These are phyloP conservation scores for Skeletonema potamos DNA, from an alignment of 108 stramenopile species.

Conservation along the genomic window DNA sequence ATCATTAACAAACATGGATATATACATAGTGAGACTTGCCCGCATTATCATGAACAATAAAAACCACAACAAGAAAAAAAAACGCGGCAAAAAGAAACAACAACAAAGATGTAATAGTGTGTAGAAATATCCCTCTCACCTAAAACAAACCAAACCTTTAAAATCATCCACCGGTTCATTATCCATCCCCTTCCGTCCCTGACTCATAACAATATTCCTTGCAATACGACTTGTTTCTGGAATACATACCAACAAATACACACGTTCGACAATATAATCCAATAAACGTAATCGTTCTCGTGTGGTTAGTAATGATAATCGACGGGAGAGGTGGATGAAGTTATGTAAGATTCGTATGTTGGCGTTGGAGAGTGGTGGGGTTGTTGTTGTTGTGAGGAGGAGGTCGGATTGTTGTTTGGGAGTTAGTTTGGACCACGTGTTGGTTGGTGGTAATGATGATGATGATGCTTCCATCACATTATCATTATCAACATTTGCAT, in stretches of 20 bases:
- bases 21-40: no score
- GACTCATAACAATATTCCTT: constrained; percentile 53
- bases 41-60: background rate
- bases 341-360: constrained; percentile 37
- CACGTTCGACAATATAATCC: constrained; percentile 57
- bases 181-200: constrained; percentile 55
- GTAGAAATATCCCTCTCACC: no score
- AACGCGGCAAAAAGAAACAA: no score
- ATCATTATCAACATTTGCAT: no score
- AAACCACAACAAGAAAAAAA: background rate
- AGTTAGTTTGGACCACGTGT: constrained; percentile 15
- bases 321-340: constrained; percentile 29
- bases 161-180: constrained; percentile 63
- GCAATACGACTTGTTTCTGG: constrained; percentile 57
- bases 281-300: constrained; percentile 40
- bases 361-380: constrained; percentile 21
- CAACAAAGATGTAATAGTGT: background rate
- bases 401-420: constrained; percentile 15
- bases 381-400: no score
- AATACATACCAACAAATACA: constrained; percentile 50
- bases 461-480: background rate
- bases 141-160: constrained; percentile 62
- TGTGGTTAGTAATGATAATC: constrained; percentile 19
- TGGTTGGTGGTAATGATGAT: background rate
- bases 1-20: no score